Evolutionary conservation across 2,329 filamentous ascomycete genomes (phyloP), one percentile per base, ranked within the genome.

Genomic region (Alternaria hordeiaustralica): DNA sequence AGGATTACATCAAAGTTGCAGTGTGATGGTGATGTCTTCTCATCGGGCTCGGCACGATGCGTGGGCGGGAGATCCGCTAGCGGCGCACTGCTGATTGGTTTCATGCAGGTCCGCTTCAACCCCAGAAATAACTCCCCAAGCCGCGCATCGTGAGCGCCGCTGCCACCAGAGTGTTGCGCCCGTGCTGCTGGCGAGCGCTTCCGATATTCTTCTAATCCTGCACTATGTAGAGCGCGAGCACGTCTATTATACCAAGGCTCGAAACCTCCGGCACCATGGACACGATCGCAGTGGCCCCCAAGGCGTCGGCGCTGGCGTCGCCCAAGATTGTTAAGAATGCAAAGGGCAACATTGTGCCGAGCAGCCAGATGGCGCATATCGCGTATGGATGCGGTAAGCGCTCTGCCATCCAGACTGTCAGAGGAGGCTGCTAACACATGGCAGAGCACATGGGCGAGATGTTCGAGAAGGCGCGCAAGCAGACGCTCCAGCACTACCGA

Each of bases 361-460:
- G 72, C 54, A 80, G 76, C 66, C 76, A 80, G 67, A 76, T 82
- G 62, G 77, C 78, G 18, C 77, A 81, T 63, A 81, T 81, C 18
- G 77, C 75, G 13, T 82, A 80, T 65, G 82, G 81, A 61, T 83
- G 81, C 64, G 78, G 81, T 82, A 69, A 60, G 80, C 70, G 30
- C 18, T 6, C 25, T 25, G 11, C 15, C 23, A 20, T 44, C 10
- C 26, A 15, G 18, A 41, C 11, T 30, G 11, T 8, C 26, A 26
- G 12, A 11, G 23, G 50, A 15, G 33, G n/a, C 33, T 26, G 59
- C 75, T 80, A 59, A 80, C 65, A 9, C 20, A 49, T 23, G 33
- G 57, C 73, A 94, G 92, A 92, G 77, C 92, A 94, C 79, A 86
- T 92, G 53, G 89, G 92, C 77, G 83, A 85, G 23, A 86, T 94